phyloP scores from a whole-genome alignment of 2,329 filamentous ascomycete species.

The Botryosphaeria dothidea region DNA sequence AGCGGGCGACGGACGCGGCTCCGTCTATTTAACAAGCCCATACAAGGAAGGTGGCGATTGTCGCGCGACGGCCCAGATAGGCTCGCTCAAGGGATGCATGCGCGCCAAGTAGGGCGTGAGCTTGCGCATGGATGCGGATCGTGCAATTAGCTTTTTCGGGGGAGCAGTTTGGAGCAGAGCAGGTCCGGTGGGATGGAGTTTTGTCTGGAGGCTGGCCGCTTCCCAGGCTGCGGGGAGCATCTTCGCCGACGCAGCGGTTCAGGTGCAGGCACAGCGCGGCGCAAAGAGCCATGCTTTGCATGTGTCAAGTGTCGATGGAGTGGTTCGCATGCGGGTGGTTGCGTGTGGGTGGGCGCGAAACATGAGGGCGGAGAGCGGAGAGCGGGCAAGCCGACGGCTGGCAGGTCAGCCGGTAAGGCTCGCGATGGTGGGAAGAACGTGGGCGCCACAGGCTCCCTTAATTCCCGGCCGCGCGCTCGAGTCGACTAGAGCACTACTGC shows the following conservation, averaged over 20 bases:
- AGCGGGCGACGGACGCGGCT: conserved; percentile 1
- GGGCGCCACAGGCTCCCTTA: conserved; percentile 6
- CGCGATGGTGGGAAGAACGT: not conserved
- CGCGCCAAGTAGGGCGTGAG: not conserved
- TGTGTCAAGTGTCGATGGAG: conserved; percentile 4
- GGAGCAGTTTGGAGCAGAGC: not conserved
- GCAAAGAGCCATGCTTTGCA: conserved; percentile 2
- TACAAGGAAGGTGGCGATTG: conserved; percentile 6
- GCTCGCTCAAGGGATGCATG: conserved; percentile 5
- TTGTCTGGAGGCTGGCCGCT: not conserved
- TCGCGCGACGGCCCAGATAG: not conserved
- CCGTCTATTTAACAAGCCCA: conserved; percentile 2
- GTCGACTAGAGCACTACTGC: no score
- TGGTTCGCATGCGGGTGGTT: conserved; percentile 6
- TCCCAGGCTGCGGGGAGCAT: conserved; percentile 1
- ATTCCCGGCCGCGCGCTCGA: no score
- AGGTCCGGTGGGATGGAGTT: not conserved
- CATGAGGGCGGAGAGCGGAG: not conserved
- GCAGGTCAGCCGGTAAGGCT: not conserved
- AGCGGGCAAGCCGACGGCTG: not conserved
- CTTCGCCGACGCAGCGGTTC: not conserved
- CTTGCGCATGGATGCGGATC: not conserved
- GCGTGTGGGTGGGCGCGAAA: not conserved
- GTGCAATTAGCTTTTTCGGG: not conserved
- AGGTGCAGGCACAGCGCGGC: conserved; percentile 7